Evolutionary conservation across 495 filamentous ascomycete species (phyloP).

Genomic region (Trichoderma erinaceum): DNA sequence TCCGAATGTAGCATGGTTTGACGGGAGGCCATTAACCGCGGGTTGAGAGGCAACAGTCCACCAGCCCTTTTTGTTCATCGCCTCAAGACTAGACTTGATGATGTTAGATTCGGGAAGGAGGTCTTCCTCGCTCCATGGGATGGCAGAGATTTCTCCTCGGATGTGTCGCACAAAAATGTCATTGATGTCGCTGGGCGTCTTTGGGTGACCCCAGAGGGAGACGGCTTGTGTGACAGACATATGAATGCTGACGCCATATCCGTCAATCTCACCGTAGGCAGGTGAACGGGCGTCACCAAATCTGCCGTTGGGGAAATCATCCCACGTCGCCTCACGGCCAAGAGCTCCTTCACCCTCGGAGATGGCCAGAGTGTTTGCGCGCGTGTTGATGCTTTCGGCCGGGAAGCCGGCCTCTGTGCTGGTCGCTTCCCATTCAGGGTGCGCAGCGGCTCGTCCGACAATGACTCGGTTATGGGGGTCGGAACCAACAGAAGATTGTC

Average conservation of each 20-base stretch:
- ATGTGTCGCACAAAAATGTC: constrained; percentile 75
- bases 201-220: constrained; percentile 76
- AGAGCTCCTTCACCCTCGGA: constrained; percentile 88
- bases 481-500: constrained; percentile 48
- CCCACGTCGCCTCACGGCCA: constrained; percentile 95
- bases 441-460: constrained; percentile 47
- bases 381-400: constrained; percentile 52
- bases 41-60: constrained; percentile 98
- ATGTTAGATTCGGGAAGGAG: constrained; percentile 75
- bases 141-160: constrained; percentile 61
- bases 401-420: constrained; percentile 58
- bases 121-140: constrained; percentile 92
- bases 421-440: constrained; percentile 60
- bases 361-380: constrained; percentile 80
- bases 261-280: constrained; percentile 93
- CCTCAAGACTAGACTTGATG: constrained; percentile 67
- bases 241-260: constrained; percentile 86
- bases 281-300: constrained; percentile 89
- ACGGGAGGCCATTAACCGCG: constrained; percentile 77
- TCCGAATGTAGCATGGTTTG: constrained; percentile 73
- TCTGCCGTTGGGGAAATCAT: constrained; percentile 95
- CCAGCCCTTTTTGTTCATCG: constrained; percentile 77
- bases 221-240: constrained; percentile 71
- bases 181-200: constrained; percentile 60
- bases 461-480: constrained; percentile 80